phyloP scores from a whole-genome alignment of 2,329 filamentous ascomycete species.

The Macrophomina tecta region DNA sequence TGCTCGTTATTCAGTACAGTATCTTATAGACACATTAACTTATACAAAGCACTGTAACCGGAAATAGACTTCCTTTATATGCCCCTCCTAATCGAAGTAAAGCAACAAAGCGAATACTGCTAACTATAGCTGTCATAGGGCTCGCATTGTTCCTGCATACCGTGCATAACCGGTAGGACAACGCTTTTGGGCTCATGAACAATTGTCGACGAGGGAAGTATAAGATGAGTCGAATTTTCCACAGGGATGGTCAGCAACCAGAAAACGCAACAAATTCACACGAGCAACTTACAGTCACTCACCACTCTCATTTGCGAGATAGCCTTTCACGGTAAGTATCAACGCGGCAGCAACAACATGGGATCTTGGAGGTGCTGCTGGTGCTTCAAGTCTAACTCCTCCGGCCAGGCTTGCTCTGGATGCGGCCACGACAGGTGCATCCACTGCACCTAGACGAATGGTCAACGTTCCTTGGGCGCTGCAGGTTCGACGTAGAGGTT shows the following conservation, averaged over 20 bases:
- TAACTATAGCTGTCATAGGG: no score
- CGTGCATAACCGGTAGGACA: no score
- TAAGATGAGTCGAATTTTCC: no score
- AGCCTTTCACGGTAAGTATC: not conserved
- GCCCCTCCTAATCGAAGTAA: no score
- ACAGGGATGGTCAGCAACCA: not conserved
- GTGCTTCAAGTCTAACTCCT: not conserved
- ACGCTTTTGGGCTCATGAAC: no score
- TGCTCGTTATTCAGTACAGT: no score
- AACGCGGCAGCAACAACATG: not conserved
- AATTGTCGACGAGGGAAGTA: no score
- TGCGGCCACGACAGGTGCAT: not conserved
- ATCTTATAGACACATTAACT: no score
- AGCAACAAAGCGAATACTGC: no score
- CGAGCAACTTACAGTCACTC: not conserved
- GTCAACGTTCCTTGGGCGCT: not conserved
- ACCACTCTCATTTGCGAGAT: not conserved
- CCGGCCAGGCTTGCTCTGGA: not conserved
- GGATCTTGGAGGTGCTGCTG: conserved; percentile 4
- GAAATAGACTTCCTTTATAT: no score
- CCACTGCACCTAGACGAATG: not conserved
- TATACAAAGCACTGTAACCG: no score
- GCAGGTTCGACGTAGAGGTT: not conserved
- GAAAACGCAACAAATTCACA: not conserved
- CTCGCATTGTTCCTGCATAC: no score